These are phyloP conservation scores for Magnolia kwangsiensis DNA, from an alignment of 164 flowering plant genomes.

Conservation along the genomic window DNA sequence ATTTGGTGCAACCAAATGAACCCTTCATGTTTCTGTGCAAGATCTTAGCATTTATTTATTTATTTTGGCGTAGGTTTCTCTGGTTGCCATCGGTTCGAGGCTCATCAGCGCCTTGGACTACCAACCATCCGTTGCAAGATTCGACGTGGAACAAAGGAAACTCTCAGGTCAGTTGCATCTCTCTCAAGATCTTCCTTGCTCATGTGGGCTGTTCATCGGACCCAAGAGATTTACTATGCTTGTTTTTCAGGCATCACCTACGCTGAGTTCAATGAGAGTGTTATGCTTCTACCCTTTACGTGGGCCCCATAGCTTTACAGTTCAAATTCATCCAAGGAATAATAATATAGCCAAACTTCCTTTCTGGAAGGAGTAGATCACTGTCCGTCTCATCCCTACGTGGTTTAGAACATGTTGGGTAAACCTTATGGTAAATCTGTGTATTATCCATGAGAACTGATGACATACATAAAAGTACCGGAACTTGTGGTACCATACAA, in stretches of 20 bases:
- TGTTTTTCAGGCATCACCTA: slow-evolving; percentile 65
- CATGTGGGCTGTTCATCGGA: not conserved
- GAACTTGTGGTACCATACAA: too few species aligned
- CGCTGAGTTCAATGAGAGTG: slow-evolving; percentile 30
- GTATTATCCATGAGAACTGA: too few species aligned
- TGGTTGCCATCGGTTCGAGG: slow-evolving; percentile 88
- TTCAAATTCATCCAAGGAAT: not conserved
- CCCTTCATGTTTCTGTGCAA: not conserved
- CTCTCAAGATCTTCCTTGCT: not conserved
- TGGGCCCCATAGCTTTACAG: not conserved
- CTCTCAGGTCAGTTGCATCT: slow-evolving; percentile 48
- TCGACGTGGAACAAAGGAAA: slow-evolving; percentile 83
- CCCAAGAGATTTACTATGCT: not conserved
- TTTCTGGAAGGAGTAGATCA: too few species aligned
- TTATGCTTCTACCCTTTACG: not conserved
- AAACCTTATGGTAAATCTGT: too few species aligned
- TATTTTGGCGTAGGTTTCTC: slow-evolving; percentile 59
- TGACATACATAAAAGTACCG: too few species aligned
- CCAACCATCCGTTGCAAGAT: slow-evolving; percentile 89
- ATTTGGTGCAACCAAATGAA: not conserved
- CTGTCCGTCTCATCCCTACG: too few species aligned
- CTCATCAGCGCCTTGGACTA: slow-evolving; percentile 82
- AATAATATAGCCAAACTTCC: too few species aligned
- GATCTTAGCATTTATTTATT: not conserved
- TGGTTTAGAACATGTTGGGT: too few species aligned